Conservation (phyloP, 805 yeast genomes). For the Lachancea meyersii region DNA sequence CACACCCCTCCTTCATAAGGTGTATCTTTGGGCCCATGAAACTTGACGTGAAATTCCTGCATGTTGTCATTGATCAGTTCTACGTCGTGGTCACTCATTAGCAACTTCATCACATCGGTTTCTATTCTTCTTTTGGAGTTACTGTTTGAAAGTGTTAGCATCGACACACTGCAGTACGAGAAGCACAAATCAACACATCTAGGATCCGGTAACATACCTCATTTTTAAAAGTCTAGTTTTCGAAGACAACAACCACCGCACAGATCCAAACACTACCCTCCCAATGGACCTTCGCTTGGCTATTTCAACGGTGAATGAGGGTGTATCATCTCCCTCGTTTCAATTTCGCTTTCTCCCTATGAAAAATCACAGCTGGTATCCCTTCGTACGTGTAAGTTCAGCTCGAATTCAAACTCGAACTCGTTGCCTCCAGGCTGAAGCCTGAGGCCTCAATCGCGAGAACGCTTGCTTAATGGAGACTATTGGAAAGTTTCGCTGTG, state of each 20-base stretch:
- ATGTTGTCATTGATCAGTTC: conserved; percentile 71
- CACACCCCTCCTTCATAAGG: conserved; percentile 88
- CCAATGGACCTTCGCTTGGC: too few species aligned
- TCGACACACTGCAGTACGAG: too few species aligned
- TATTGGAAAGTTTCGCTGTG: not conserved
- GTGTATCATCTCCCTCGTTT: too few species aligned
- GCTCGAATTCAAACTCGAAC: not conserved
- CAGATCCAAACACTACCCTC: not conserved
- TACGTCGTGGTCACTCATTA: conserved; percentile 92
- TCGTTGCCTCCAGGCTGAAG: too few species aligned
- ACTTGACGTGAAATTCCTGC: conserved; percentile 81
- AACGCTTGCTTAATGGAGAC: not conserved
- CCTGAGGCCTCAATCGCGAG: too few species aligned
- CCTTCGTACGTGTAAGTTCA: conserved; percentile 2
- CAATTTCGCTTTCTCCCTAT: not conserved
- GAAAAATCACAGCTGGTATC: conserved; percentile 4
- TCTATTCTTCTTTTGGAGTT: conserved; percentile 54
- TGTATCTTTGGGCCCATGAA: conserved; percentile 79
- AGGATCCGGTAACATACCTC: conserved; percentile 1
- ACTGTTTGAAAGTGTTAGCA: conserved; percentile 9
- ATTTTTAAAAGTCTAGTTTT: not conserved
- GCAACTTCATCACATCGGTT: conserved; percentile 89
- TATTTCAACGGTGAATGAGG: too few species aligned
- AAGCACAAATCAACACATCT: too few species aligned
- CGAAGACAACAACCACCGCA: not conserved